These are phyloP conservation scores for Fusarium piperis DNA, from an alignment of 2,329 filamentous ascomycete genomes.

Conservation along the genomic window DNA sequence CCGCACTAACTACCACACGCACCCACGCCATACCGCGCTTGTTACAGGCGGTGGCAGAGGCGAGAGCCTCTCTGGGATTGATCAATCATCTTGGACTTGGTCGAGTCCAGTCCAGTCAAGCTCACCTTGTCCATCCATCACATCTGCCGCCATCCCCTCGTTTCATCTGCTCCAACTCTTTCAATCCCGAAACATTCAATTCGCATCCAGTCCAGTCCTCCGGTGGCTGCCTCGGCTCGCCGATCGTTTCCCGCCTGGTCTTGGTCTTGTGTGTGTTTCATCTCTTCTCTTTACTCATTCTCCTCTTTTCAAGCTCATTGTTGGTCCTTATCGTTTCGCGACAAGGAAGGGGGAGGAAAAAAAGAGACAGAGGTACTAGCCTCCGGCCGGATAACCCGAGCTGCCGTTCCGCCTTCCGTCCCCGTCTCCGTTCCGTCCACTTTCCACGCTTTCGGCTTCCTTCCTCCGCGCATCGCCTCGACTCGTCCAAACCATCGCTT, in stretches of 20 bases:
- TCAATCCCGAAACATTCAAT: constrained; percentile 2
- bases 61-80: background rate
- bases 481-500: constrained; percentile 4
- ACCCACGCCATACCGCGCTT: background rate
- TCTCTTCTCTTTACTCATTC: background rate
- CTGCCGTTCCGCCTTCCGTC: constrained; percentile 32
- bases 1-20: background rate
- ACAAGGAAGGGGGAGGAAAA: background rate
- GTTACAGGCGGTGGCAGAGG: background rate
- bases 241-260: constrained; percentile 19
- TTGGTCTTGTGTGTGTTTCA: background rate
- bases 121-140: background rate
- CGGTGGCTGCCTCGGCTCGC: constrained; percentile 28
- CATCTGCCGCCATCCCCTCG: background rate
- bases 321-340: constrained; percentile 8
- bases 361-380: constrained; percentile 4
- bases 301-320: constrained; percentile 4
- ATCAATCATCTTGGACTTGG: background rate
- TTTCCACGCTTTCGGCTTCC: constrained; percentile 18
- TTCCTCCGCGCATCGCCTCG: constrained; percentile 18
- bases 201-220: background rate
- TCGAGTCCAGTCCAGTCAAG: background rate
- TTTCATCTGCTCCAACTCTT: background rate
- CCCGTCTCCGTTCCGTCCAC: constrained; percentile 29
- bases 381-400: constrained; percentile 31